Evolutionary conservation across 208 protist genomes (phyloP), one percentile per base, ranked within the genome.

Genomic region (Trichomonas tenax): DNA sequence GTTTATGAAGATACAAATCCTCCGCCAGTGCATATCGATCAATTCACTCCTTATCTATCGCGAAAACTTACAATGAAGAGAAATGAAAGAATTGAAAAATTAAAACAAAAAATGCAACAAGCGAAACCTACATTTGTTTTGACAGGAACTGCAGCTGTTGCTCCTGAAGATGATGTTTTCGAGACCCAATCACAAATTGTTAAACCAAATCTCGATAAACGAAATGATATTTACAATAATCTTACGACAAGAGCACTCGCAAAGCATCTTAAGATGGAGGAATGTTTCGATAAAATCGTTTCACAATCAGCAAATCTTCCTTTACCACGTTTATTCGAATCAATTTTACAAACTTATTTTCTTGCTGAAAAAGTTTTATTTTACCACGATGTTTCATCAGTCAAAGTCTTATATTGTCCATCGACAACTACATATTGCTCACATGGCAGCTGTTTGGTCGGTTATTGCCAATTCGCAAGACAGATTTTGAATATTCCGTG

Each of bases 361-460:
- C 14, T 93, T 38, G 86, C 86, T 17, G 86, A 93, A 51, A 93
- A 93, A 51, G 86, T 93, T 34, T 17, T 93, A 17, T 93, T 58
- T 93, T 93, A 51, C 46, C 86, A 93, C 51, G 86, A 93, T 93
- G 44, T 93, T 38, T 93, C 86, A 34, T 93, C 86, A 26, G 86
- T 93, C 3, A 93, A 93, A 93, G 44, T 93, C 9, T 15, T 93
- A 38, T 93, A 93, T 93, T 93, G 86, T 38, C 86, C 86, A 38
- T 58, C 86, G 38, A 93, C 86, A 15, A 93, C 86, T 34, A 26
- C 86, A 11, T 93, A 93, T 38, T 93, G 40, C 46, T 44, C 86
- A 36, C 86, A 93, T 93, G 86, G 86, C 17, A 93, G 40, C 14
- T 40, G 86, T 6, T 14, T 93, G 44, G 44, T 93, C 14, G 86